Base-by-base conservation (phyloP, 1,284 basidiomycete genomes). In the Agaricales sp. region DNA sequence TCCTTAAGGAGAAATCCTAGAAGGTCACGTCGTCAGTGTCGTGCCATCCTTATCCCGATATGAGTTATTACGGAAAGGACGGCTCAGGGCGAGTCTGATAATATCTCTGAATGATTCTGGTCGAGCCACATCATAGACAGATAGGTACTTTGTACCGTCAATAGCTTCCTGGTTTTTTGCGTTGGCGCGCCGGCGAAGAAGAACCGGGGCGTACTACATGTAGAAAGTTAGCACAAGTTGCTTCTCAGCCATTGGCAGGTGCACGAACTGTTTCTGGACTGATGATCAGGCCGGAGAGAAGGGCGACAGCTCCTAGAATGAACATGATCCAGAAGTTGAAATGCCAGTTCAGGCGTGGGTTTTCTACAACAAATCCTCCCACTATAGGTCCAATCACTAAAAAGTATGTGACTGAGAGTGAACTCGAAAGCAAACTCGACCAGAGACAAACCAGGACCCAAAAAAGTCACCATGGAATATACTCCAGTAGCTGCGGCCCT, bases 261-360 rank as follows among this genome's bases (percentile, higher is more conserved):
- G 18, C 13, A 56, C 63, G 49, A 48, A 67, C 70, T 45, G 77
- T 78, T 63, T 80, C 77, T 20, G 75, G 73, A 14, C 70, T 70
- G 35, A 72, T 51, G 46, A 75, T 58, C 45, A 71, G 68, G 4
- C 71, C 73, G 11, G 68, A 59, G 16, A 75, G 52, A 30, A 78
- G 66, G 46, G 74, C 74, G 49, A 78, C 56, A 8, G 62, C 71
- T 20, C 77, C 68, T 52, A 78, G 71, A 14, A 77, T 74, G 56
- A 80, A 73, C 68, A 84, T 78, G 45, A 87, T 66, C 80, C 82
- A 85, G 62, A 87, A 86, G 44, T 80, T 77, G 64, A 82, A 83
- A 30, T 78, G 69, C 80, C 80, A 88, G 11, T 75, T 76, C 3
- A 75, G 65, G 37, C 58, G 66, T 21, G 66, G 58, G 50, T 67